phyloP scores from a whole-genome alignment of 2,329 filamentous ascomycete species.

The Hypoxylon sp. region DNA sequence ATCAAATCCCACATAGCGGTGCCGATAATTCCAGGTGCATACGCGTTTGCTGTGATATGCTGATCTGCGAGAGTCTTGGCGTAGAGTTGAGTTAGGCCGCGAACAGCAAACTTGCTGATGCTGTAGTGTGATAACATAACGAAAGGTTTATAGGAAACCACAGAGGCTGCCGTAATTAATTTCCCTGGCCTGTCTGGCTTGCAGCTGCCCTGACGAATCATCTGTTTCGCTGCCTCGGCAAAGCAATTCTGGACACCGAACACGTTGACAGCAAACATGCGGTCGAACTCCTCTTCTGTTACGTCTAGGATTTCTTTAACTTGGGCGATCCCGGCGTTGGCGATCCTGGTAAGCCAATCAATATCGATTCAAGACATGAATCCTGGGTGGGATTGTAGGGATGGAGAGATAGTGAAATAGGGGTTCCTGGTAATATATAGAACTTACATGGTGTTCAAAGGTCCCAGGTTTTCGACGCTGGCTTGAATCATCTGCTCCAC shows the following conservation, averaged over 20 bases:
- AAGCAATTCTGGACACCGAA: slow-evolving; percentile 77
- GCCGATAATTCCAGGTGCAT: slow-evolving; percentile 77
- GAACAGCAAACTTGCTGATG: slow-evolving; percentile 76
- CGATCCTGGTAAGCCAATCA: slow-evolving; percentile 62
- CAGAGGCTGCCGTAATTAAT: slow-evolving; percentile 66
- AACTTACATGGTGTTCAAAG: slow-evolving; percentile 58
- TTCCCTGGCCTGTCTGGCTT: slow-evolving; percentile 57
- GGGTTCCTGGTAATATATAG: not conserved
- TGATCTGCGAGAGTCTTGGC: slow-evolving; percentile 76
- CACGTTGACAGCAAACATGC: slow-evolving; percentile 76
- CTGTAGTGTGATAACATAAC: slow-evolving; percentile 73
- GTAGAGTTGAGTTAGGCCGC: slow-evolving; percentile 75
- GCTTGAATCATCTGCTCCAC: slow-evolving; percentile 66
- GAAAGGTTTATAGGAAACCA: slow-evolving; percentile 74
- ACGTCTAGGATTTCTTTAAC: slow-evolving; percentile 70
- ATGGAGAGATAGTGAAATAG: not conserved
- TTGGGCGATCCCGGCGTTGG: slow-evolving; percentile 74
- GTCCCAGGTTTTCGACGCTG: slow-evolving; percentile 68
- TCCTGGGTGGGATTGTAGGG: not conserved
- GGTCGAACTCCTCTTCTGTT: slow-evolving; percentile 68
- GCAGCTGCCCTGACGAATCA: slow-evolving; percentile 72
- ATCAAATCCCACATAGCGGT: slow-evolving; percentile 79
- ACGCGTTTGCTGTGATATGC: slow-evolving; percentile 76
- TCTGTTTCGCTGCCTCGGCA: slow-evolving; percentile 72
- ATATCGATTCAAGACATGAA: slow-evolving; percentile 32